Conservation (phyloP, 2,329 filamentous ascomycete species). For the Grosmannia serpens region DNA sequence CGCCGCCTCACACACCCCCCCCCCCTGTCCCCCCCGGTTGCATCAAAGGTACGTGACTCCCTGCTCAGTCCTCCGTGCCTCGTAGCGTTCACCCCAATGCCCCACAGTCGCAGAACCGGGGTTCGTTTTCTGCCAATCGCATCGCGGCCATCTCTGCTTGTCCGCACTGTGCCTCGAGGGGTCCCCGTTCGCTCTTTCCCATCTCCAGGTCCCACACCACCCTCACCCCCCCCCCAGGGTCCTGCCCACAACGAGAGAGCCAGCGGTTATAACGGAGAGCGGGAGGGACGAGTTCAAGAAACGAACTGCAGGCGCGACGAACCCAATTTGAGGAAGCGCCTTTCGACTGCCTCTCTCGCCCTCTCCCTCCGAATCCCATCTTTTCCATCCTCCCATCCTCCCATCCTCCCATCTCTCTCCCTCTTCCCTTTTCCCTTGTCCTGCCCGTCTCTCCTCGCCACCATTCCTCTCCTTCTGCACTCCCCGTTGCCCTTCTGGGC, state of each 20-base stretch:
- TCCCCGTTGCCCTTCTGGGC: not conserved
- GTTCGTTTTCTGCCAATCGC: slow-evolving; percentile 3
- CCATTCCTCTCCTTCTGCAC: not conserved
- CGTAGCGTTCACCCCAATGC: not conserved
- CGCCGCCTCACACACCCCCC: not conserved
- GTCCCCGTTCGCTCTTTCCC: not conserved
- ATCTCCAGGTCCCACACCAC: slow-evolving; percentile 9
- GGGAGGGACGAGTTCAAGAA: slow-evolving; percentile 1
- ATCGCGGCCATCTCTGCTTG: not conserved
- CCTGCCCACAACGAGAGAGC: slow-evolving; percentile 7
- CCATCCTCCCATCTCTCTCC: not conserved
- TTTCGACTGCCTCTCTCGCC: not conserved
- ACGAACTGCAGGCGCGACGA: not conserved
- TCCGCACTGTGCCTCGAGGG: slow-evolving; percentile 6
- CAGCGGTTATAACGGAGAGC: slow-evolving; percentile 5
- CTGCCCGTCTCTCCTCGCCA: too few species aligned
- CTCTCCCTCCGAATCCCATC: not conserved
- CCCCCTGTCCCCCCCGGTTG: slow-evolving; percentile 3
- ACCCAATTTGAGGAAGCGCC: not conserved
- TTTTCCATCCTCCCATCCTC: not conserved
- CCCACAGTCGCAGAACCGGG: slow-evolving; percentile 1
- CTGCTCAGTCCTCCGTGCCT: slow-evolving; percentile 1
- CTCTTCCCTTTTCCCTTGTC: not conserved
- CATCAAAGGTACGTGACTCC: slow-evolving; percentile 3
- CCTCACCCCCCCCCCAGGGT: slow-evolving; percentile 2